phyloP scores from a whole-genome alignment of 176 grass and related monocot species.

The Themeda triandra region DNA sequence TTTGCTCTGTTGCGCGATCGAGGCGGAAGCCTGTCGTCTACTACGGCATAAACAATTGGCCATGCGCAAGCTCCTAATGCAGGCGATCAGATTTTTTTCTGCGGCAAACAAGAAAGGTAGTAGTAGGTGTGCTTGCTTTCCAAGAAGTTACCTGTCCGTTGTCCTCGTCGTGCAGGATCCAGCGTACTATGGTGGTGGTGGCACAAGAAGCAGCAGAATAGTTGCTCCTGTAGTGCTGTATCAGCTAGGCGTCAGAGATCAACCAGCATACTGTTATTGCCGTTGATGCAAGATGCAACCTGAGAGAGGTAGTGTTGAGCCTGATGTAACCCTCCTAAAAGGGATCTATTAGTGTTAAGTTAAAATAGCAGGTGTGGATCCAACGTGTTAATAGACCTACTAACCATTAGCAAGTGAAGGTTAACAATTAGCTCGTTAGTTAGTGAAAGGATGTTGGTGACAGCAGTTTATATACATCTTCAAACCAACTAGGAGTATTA shows the following conservation, averaged over 20 bases:
- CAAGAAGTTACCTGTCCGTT: neutral
- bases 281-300: neutral
- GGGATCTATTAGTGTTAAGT: no score
- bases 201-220: neutral
- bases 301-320: neutral
- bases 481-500: no score
- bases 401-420: no score
- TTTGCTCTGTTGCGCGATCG: neutral
- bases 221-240: neutral
- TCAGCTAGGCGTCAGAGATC: neutral
- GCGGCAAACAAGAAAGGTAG: neutral
- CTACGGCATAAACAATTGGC: neutral
- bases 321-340: neutral
- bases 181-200: neutral
- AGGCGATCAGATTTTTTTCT: constrained; percentile 2
- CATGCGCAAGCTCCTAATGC: neutral
- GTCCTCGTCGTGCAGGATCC: neutral
- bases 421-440: no score
- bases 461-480: no score
- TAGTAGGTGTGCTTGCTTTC: neutral
- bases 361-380: no score
- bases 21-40: neutral
- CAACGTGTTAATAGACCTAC: no score
- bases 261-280: neutral
- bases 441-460: no score